Conservation (phyloP, 2,329 filamentous ascomycete genomes). For the Coniochaeta prunicola region DNA sequence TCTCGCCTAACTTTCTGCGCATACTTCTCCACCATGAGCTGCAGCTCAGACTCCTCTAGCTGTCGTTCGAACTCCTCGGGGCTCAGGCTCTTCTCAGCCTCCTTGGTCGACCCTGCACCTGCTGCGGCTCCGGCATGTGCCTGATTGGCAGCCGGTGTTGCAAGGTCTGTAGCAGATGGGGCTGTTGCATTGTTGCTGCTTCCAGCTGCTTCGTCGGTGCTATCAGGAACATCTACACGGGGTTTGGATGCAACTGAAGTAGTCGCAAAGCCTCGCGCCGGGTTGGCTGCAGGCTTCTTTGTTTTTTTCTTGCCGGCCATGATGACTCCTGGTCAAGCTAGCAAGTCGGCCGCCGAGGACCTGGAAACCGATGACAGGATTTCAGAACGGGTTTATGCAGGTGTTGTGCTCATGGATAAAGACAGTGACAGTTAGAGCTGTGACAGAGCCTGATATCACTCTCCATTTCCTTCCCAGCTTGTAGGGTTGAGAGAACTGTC, state of each 20-base stretch:
- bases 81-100: conserved; percentile 46
- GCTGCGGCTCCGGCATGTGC: conserved; percentile 10
- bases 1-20: conserved; percentile 73
- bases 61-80: conserved; percentile 88
- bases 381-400: not conserved
- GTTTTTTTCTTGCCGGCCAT: conserved; percentile 80
- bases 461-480: not conserved
- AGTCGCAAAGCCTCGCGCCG: conserved; percentile 87
- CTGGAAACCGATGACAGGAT: not conserved
- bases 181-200: conserved; percentile 11
- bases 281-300: conserved; percentile 82
- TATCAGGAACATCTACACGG: conserved; percentile 50
- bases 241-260: conserved; percentile 84
- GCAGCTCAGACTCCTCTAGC: conserved; percentile 83
- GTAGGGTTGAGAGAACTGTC: not conserved
- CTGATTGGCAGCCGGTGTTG: conserved; percentile 12
- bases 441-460: not conserved
- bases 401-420: not conserved
- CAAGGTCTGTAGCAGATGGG: conserved; percentile 14
- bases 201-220: conserved; percentile 20
- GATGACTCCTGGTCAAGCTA: conserved; percentile 7
- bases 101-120: not conserved
- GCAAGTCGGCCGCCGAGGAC: not conserved
- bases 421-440: not conserved
- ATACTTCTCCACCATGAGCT: conserved; percentile 79